phyloP scores from a whole-genome alignment of 352 stramenopile genomes.

The Thraustochytrium striatum region DNA sequence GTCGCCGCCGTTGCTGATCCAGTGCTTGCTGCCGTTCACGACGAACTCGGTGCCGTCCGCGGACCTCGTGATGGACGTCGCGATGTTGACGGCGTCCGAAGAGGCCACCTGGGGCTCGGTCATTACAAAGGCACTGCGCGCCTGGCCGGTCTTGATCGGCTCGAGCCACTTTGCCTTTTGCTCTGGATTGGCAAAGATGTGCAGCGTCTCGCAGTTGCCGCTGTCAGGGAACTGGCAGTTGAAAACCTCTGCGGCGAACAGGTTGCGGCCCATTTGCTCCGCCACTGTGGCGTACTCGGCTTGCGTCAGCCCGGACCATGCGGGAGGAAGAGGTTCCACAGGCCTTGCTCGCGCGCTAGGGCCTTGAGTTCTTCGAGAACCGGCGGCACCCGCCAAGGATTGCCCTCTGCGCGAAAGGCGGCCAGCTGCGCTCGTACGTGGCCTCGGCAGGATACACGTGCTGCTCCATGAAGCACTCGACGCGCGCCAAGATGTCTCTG shows the following conservation, averaged over 20 bases:
- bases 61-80: conserved; percentile 63
- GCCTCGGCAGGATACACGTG: conserved; percentile 33
- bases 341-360: conserved; percentile 76
- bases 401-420: conserved; percentile 6
- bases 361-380: conserved; percentile 75
- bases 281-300: conserved; percentile 91
- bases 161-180: conserved; percentile 79
- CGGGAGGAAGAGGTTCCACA: conserved; percentile 94
- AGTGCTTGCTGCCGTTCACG: conserved; percentile 92
- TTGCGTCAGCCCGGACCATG: conserved; percentile 43
- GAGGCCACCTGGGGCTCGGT: conserved; percentile 90
- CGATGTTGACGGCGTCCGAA: conserved; percentile 92
- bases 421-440: conserved; percentile 35
- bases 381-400: conserved; percentile 45
- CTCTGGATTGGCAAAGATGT: conserved; percentile 66
- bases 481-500: background rate
- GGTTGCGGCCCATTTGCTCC: conserved; percentile 83
- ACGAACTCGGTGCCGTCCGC: conserved; percentile 69
- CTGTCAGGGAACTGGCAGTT: conserved; percentile 95
- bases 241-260: conserved; percentile 87
- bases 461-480: conserved; percentile 38
- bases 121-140: conserved; percentile 93
- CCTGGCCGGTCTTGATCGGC: conserved; percentile 83
- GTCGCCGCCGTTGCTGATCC: conserved; percentile 57
- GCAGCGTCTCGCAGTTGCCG: conserved; percentile 90